Conservation (phyloP, 2,329 filamentous ascomycete genomes). For the Verticillium nubilum region DNA sequence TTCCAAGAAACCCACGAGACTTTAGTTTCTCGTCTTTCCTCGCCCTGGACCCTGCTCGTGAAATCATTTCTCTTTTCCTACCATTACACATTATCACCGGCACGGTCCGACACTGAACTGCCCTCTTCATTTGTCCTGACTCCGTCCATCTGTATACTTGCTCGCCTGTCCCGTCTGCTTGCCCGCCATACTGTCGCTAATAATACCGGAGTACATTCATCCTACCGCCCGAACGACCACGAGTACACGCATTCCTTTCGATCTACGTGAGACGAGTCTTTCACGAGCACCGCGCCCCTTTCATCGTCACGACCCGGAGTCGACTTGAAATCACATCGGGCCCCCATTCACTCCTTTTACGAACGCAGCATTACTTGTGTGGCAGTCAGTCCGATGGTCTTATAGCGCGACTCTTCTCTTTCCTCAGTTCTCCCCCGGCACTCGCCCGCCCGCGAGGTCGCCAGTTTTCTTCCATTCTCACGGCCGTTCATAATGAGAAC, state of each 20-base stretch:
- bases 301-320: not conserved
- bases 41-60: not conserved
- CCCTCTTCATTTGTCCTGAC: not conserved
- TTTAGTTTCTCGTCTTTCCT: not conserved
- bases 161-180: not conserved
- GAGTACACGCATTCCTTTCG: not conserved
- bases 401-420: not conserved
- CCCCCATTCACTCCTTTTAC: not conserved
- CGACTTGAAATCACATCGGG: not conserved
- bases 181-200: not conserved
- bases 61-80: not conserved
- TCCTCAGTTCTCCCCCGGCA: not conserved
- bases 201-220: not conserved
- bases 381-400: not conserved
- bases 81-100: not conserved
- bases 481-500: slow-evolving; percentile 27
- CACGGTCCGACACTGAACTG: not conserved
- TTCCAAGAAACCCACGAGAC: not conserved
- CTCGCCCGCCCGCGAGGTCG: not conserved
- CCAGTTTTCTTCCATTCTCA: not conserved
- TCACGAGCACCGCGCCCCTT: not conserved
- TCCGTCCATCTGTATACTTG: not conserved
- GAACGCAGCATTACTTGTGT: not conserved
- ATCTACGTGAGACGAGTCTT: not conserved
- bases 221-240: not conserved